Conservation (phyloP, 176 grass and related monocot genomes). For the Guadua angustifolia region DNA sequence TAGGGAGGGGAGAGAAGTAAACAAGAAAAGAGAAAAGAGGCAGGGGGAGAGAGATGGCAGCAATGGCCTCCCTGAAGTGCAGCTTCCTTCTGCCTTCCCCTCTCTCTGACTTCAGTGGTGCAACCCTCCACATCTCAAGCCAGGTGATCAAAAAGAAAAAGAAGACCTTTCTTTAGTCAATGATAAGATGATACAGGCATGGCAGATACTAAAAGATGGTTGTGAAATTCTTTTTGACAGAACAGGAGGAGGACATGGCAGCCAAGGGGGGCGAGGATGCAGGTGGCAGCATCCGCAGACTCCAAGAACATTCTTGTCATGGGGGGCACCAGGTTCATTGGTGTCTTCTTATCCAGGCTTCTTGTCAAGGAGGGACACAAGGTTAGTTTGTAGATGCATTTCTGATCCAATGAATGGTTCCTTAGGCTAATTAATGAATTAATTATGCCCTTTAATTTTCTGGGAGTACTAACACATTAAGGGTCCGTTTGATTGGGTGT, state of each 20-base stretch:
- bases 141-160: slow-evolving; percentile 49
- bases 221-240: slow-evolving; percentile 43
- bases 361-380: slow-evolving; percentile 92
- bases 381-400: slow-evolving; percentile 43
- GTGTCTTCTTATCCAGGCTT: slow-evolving; percentile 77
- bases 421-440: not conserved
- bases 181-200: not conserved
- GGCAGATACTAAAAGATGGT: not conserved
- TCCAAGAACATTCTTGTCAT: slow-evolving; percentile 95
- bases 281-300: slow-evolving; percentile 57
- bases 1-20: not conserved
- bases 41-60: slow-evolving; percentile 39
- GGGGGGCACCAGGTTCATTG: slow-evolving; percentile 96
- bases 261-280: slow-evolving; percentile 53
- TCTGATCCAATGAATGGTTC: not conserved
- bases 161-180: not conserved
- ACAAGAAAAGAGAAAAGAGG: not conserved
- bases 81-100: slow-evolving; percentile 61
- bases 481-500: too few relatives aligned
- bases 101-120: slow-evolving; percentile 70
- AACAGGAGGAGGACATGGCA: slow-evolving; percentile 67
- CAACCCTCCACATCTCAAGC: slow-evolving; percentile 57
- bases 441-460: not conserved
- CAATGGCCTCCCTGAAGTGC: slow-evolving; percentile 57
- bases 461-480: not conserved